A percentile compares a stretch with the other conserved stretches of the same genome.
Evolutionary conservation across 176 grass and related monocot genomes (phyloP).

Genomic region (Oryza officinalis): DNA sequence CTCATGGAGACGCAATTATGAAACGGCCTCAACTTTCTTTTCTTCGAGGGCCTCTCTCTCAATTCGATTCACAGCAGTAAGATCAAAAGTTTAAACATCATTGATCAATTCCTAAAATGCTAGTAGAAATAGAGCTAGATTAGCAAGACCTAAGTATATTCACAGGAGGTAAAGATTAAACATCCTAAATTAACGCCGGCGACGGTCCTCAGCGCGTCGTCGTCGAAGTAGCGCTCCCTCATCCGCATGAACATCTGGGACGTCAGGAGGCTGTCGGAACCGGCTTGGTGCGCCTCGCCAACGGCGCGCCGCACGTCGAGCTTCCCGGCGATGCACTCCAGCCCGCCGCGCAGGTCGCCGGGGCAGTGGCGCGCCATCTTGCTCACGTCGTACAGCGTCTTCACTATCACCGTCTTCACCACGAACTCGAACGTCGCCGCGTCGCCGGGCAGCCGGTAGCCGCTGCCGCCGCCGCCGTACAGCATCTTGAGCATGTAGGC

Average conservation of each 20-base stretch:
- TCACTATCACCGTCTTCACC: neutral
- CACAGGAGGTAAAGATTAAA: no score
- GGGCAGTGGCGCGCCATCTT: constrained; percentile 33
- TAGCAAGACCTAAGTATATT: no score
- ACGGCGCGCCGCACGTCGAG: constrained; percentile 2
- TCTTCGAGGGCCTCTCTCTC: no score
- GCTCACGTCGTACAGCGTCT: constrained; percentile 40
- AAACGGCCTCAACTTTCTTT: no score
- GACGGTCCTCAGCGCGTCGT: neutral
- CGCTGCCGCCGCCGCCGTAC: neutral
- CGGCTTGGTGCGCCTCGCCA: constrained; percentile 34
- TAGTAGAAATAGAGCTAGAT: no score
- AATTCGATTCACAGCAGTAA: no score
- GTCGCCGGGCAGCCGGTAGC: neutral
- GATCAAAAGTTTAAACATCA: no score
- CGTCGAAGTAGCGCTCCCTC: constrained; percentile 13
- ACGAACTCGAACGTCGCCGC: constrained; percentile 29
- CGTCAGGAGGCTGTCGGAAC: constrained; percentile 43
- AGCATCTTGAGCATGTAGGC: constrained; percentile 45
- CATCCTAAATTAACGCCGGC: neutral
- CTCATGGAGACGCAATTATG: no score
- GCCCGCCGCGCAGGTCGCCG: constrained; percentile 3
- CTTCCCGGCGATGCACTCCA: constrained; percentile 1
- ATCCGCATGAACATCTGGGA: constrained; percentile 26
- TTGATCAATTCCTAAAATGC: no score